Evolutionary conservation across 345 rosid genomes (phyloP).

Genomic region (Eucalyptus tenuipes): DNA sequence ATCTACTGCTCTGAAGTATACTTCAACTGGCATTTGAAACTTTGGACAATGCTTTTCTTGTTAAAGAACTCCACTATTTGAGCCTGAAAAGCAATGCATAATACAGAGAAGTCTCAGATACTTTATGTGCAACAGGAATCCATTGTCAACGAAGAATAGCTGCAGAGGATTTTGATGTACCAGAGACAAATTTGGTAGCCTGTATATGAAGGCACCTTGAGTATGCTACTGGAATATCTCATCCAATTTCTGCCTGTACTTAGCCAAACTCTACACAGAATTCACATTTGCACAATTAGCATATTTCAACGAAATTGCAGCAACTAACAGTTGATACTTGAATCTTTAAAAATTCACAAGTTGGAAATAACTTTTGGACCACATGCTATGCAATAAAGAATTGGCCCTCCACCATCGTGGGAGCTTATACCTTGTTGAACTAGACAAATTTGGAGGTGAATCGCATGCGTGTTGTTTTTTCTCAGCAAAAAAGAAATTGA

Average conservation of each 20-base stretch:
- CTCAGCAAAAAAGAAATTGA: not conserved
- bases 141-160: not conserved
- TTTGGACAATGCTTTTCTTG: not conserved
- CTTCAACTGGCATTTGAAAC: not conserved
- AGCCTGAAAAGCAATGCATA: not conserved
- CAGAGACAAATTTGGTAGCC: not conserved
- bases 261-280: conserved; percentile 55
- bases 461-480: not conserved
- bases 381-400: not conserved
- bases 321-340: not conserved
- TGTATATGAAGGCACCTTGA: not conserved
- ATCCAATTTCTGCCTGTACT: conserved; percentile 81
- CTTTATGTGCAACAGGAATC: not conserved
- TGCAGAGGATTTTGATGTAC: not conserved
- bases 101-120: not conserved
- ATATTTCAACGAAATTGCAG: not conserved
- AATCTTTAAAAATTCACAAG: not conserved
- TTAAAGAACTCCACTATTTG: not conserved
- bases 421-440: not conserved
- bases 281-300: not conserved
- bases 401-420: not conserved
- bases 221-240: conserved; percentile 43
- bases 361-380: not conserved
- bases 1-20: not conserved
- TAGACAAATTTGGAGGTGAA: not conserved